A percentile compares a stretch with the other conserved stretches of the same genome.
phyloP scores from a whole-genome alignment of 805 yeast genomes.

The Wickerhamomyces bisporus region DNA sequence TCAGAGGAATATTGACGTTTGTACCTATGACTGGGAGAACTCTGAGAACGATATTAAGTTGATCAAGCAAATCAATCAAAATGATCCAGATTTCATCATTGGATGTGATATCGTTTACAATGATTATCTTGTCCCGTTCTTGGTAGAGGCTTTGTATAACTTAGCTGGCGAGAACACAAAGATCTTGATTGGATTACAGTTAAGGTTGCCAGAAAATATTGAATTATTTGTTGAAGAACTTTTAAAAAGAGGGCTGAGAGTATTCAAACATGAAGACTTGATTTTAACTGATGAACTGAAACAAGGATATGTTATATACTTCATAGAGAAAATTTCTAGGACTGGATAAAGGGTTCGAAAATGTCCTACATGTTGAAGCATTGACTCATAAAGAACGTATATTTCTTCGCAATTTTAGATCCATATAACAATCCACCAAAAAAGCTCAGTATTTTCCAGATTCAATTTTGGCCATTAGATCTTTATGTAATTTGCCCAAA shows the following conservation, averaged over 20 bases:
- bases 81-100: constrained; percentile 40
- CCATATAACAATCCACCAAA: too few relatives aligned
- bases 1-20: constrained; percentile 32
- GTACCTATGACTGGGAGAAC: constrained; percentile 61
- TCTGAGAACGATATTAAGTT: constrained; percentile 30
- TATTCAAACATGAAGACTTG: constrained; percentile 30
- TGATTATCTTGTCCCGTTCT: constrained; percentile 47
- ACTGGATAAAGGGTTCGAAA: too few relatives aligned
- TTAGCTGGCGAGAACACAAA: constrained; percentile 32
- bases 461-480: constrained; percentile 43
- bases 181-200: constrained; percentile 44
- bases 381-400: too few relatives aligned
- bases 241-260: constrained; percentile 27
- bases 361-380: too few relatives aligned
- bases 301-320: constrained; percentile 43
- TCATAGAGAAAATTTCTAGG: constrained; percentile 15
- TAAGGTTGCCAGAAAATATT: constrained; percentile 46
- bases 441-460: constrained; percentile 8
- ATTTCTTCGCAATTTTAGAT: too few relatives aligned
- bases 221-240: constrained; percentile 39
- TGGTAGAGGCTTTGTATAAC: constrained; percentile 37
- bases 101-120: constrained; percentile 68
- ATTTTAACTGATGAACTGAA: constrained; percentile 28
- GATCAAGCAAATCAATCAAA: constrained; percentile 12
- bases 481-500: constrained; percentile 61